Conservation (phyloP, 768 basidiomycete genomes). For the Amanita jacksonii region DNA sequence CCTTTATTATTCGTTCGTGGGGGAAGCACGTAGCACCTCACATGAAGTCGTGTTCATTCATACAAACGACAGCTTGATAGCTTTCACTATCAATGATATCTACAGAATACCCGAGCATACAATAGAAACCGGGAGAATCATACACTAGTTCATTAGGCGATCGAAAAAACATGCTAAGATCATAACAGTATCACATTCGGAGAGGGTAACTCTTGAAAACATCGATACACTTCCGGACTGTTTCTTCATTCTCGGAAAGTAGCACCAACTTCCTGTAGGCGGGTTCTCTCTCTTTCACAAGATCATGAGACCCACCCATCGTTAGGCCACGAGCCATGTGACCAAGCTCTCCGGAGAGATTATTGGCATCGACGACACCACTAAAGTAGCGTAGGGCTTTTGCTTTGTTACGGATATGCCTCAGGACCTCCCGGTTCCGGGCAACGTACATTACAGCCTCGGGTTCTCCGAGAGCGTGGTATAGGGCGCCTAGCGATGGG, state of each 20-base stretch:
- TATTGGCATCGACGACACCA: not conserved
- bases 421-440: not conserved
- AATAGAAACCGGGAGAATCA: too few species aligned
- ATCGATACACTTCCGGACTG: not conserved
- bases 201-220: not conserved
- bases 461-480: not conserved
- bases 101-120: too few species aligned
- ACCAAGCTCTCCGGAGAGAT: not conserved
- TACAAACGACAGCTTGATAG: too few species aligned
- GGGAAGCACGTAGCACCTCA: too few species aligned
- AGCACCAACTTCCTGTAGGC: conserved; percentile 4
- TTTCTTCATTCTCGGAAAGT: not conserved
- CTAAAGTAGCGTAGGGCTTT: not conserved
- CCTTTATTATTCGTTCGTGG: conserved; percentile 41
- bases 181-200: not conserved
- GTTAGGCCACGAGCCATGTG: not conserved
- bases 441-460: not conserved
- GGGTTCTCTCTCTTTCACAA: not conserved
- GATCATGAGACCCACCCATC: not conserved
- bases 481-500: not conserved
- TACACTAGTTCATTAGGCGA: too few species aligned
- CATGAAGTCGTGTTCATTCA: too few species aligned
- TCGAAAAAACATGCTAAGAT: too few species aligned
- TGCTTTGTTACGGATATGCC: not conserved
- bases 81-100: too few species aligned